phyloP scores from a whole-genome alignment of 176 grass and related monocot genomes.

The Aegilops speltoides region DNA sequence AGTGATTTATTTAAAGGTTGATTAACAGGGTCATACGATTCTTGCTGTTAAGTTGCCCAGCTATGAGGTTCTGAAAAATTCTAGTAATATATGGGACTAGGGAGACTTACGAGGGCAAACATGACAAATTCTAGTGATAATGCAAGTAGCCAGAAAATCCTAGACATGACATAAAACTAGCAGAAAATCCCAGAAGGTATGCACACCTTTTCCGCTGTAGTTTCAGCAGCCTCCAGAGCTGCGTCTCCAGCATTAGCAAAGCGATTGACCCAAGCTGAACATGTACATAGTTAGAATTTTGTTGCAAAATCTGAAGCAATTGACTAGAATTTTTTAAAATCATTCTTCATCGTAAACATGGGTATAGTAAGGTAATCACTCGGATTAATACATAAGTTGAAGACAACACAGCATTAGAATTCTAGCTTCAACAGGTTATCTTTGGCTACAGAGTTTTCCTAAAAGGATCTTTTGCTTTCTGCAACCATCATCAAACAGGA shows the following conservation, averaged over 20 bases:
- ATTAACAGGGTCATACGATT: background rate
- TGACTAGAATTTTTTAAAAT: background rate
- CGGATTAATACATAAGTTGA: background rate
- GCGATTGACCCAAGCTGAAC: conserved; percentile 58
- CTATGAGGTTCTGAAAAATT: background rate
- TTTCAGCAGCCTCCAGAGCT: conserved; percentile 59
- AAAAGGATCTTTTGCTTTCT: background rate
- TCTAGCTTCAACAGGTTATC: background rate
- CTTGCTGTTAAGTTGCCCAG: background rate
- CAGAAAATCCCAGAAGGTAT: conserved; percentile 11
- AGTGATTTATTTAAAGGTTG: background rate
- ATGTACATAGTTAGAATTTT: background rate
- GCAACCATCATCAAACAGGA: background rate
- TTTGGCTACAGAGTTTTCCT: background rate
- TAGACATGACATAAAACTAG: background rate
- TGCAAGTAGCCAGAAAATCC: background rate
- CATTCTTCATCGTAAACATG: background rate
- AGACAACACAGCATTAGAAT: background rate
- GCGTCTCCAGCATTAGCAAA: conserved; percentile 69
- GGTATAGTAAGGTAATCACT: background rate
- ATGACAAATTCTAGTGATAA: background rate
- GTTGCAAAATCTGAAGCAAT: background rate
- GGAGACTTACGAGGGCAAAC: background rate
- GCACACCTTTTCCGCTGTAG: conserved; percentile 45
- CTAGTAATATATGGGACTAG: background rate